A percentile compares a stretch with the other conserved stretches of the same genome.
Conservation (phyloP, 306 rosid species). For the Hippophae gyantsensis region DNA sequence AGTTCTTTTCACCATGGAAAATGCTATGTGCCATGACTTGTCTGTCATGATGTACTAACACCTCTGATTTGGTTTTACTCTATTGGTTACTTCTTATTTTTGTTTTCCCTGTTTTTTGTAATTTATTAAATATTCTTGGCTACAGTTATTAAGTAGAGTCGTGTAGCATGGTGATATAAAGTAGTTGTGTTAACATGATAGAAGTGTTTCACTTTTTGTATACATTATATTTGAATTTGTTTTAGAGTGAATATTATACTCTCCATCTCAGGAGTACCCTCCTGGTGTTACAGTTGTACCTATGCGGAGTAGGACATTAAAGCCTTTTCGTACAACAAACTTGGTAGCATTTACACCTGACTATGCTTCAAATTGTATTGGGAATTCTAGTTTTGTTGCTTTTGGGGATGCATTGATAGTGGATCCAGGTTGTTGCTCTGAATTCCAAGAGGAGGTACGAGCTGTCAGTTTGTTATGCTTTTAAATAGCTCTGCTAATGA, state of each 20-base stretch:
- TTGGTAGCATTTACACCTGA: slow-evolving; percentile 68
- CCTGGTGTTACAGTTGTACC: slow-evolving; percentile 67
- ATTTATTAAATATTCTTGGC: no score
- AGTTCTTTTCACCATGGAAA: no score
- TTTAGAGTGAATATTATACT: background rate
- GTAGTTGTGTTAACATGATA: no score
- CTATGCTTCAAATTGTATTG: slow-evolving; percentile 22
- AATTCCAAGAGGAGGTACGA: slow-evolving; percentile 64
- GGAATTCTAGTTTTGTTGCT: slow-evolving; percentile 35
- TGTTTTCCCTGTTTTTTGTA: no score
- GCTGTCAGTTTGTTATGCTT: background rate
- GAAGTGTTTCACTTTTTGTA: no score
- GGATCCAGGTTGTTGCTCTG: slow-evolving; percentile 78
- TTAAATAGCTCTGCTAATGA: no score
- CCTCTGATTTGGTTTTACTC: no score
- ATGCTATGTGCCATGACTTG: no score
- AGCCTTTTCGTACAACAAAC: slow-evolving; percentile 70
- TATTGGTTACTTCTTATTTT: no score
- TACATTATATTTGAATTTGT: background rate
- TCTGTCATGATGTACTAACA: no score
- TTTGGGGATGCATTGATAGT: slow-evolving; percentile 78
- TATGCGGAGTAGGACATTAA: slow-evolving; percentile 61
- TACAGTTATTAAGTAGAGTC: no score
- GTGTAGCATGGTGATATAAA: background rate
- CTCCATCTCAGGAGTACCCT: slow-evolving; percentile 61